Evolutionary conservation across 192 early-diverging fungal species (phyloP).

Genomic region (Pecoramyces ruminantium): DNA sequence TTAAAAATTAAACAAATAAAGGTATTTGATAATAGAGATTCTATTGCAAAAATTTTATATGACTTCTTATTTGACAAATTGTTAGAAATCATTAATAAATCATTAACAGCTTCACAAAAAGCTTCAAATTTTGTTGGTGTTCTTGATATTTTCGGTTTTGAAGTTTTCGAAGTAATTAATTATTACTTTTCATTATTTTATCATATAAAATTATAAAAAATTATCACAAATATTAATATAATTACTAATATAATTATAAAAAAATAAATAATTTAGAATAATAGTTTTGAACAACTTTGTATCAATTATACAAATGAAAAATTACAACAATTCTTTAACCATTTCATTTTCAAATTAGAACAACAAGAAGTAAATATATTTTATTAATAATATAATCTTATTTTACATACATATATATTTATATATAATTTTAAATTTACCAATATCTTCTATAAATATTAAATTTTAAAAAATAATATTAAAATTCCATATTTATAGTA

Average conservation of each 20-base stretch:
- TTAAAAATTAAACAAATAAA: background rate
- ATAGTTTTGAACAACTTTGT: constrained; percentile 42
- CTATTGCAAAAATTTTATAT: constrained; percentile 31
- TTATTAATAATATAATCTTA: too few species aligned
- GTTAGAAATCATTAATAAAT: constrained; percentile 22
- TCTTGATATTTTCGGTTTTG: constrained; percentile 42
- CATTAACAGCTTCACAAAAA: constrained; percentile 7
- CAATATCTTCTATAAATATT: too few species aligned
- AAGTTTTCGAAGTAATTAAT: constrained; percentile 8
- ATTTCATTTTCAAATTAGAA: constrained; percentile 40
- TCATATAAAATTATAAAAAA: too few species aligned
- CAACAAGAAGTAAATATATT: constrained; percentile 22
- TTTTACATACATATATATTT: too few species aligned
- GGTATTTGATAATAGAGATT: constrained; percentile 33
- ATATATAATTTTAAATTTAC: too few species aligned
- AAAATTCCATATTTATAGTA: constrained; percentile 15
- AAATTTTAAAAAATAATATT: too few species aligned
- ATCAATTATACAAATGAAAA: constrained; percentile 32
- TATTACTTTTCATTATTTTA: too few species aligned
- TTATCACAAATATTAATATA: too few species aligned
- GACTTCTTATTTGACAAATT: constrained; percentile 27
- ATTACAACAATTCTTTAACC: constrained; percentile 33
- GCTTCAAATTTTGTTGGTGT: constrained; percentile 25
- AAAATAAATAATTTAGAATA: constrained; percentile 10
- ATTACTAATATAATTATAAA: background rate